phyloP scores from a whole-genome alignment of 2,329 filamentous ascomycete species.

The Paraconiothyrium sp. region DNA sequence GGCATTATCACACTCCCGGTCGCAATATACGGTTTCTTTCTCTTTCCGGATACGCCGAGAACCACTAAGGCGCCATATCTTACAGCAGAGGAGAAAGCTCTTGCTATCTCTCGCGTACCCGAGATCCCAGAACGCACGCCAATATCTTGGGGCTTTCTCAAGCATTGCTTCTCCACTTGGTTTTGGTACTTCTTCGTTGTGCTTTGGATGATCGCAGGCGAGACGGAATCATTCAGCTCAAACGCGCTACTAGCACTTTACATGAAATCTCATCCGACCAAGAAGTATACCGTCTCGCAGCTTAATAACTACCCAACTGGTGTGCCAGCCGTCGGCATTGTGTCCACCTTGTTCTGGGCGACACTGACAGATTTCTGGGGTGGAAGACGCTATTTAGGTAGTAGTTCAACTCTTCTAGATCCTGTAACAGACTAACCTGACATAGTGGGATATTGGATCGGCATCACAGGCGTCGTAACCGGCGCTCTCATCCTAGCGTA shows the following conservation, averaged over 20 bases:
- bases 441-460: slow-evolving; percentile 65
- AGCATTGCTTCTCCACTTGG: slow-evolving; percentile 66
- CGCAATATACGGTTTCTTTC: slow-evolving; percentile 59
- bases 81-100: slow-evolving; percentile 49
- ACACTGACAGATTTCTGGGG: slow-evolving; percentile 72
- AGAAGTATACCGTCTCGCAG: slow-evolving; percentile 58
- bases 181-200: slow-evolving; percentile 73
- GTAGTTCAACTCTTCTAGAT: background rate
- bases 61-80: slow-evolving; percentile 57
- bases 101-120: slow-evolving; percentile 58
- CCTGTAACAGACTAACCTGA: slow-evolving; percentile 15
- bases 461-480: slow-evolving; percentile 69
- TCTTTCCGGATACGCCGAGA: slow-evolving; percentile 57
- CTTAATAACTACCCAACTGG: slow-evolving; percentile 65
- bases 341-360: slow-evolving; percentile 73
- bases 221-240: slow-evolving; percentile 74
- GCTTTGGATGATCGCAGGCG: slow-evolving; percentile 75
- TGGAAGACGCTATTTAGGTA: slow-evolving; percentile 69
- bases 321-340: slow-evolving; percentile 62
- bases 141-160: slow-evolving; percentile 61
- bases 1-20: slow-evolving; percentile 64
- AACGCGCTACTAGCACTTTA: slow-evolving; percentile 67
- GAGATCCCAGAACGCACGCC: slow-evolving; percentile 56
- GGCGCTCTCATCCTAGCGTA: slow-evolving; percentile 68
- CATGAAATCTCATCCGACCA: slow-evolving; percentile 58